Evolutionary conservation across 306 rosid species (phyloP).

Genomic region (Malus asiatica): DNA sequence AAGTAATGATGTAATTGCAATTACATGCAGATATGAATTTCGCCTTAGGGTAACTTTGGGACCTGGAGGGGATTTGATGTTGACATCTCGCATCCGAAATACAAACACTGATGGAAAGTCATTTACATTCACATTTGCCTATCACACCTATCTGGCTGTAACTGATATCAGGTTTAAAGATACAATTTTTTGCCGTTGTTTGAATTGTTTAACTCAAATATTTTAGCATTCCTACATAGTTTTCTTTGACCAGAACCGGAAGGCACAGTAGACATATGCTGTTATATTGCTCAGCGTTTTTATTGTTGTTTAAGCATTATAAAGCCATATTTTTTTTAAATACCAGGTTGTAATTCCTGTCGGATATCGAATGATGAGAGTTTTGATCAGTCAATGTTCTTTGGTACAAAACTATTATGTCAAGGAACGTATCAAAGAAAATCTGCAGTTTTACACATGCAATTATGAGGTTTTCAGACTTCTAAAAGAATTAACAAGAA

Average conservation of each 20-base stretch:
- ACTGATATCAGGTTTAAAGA: constrained; percentile 51
- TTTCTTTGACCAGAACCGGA: neutral
- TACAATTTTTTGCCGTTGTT: neutral
- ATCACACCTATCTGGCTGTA: constrained; percentile 52
- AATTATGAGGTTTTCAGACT: neutral
- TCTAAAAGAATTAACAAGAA: neutral
- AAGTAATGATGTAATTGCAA: neutral
- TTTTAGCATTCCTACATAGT: neutral
- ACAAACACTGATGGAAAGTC: constrained; percentile 64
- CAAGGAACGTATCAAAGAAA: neutral
- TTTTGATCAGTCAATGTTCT: neutral
- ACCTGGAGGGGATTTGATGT: constrained; percentile 56
- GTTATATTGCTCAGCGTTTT: neutral
- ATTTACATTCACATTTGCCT: constrained; percentile 69
- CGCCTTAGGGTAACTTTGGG: constrained; percentile 62
- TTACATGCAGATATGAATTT: constrained; percentile 53
- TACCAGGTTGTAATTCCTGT: neutral
- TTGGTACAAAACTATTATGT: neutral
- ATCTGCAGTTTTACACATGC: neutral
- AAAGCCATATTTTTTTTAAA: neutral
- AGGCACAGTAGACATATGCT: neutral
- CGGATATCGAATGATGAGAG: constrained; percentile 4
- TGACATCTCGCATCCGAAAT: constrained; percentile 75
- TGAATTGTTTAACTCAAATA: neutral
- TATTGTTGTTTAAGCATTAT: neutral